Base-by-base conservation (phyloP, 176 grass and related monocot genomes). In the Cymbopogon citratus region DNA sequence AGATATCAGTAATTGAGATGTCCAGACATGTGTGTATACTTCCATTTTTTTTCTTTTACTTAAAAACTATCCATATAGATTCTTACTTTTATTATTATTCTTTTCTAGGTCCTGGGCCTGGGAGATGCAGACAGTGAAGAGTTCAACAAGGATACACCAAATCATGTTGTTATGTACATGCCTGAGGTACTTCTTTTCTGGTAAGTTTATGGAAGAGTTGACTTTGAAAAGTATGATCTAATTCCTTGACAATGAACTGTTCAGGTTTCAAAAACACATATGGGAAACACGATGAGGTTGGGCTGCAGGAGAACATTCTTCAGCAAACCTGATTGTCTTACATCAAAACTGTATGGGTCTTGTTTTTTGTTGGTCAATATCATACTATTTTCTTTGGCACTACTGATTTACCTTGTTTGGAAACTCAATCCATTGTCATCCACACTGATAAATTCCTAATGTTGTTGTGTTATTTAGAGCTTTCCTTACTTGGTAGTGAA, bases 201-300 rank as follows among this genome's bases (percentile, higher is more conserved):
- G 73, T 86, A 83, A 38, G 4, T 68, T 14, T 39, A 78, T 74
- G n/a, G 34, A 51, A 78, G 39, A 16, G 73, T 28, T n/a, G 16
- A 62, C 28, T 75, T 71, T 60, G 56, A 25, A 60, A 60, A 60
- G 56, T 25, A 25, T 39, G 43, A n/a, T 78, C 35, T 84, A 43
- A 78, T 49, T 0, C 21, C 49, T 81, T 83, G 5, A 52, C 15
- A 80, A 80, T 61, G 36, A 21, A 44, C 54, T 80, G 2, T 85
- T 31, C 56, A 95, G 96, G 92, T 94, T 87, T 98, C 96, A 83
- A 98, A 89, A 84, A 93, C 96, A 15, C 92, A 98, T 77, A 95
- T 95, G 96, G 96, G 96, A 86, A 98, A 87, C 75, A 98, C 96
- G 2, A 98, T 98, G 96, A 90, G 96, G 63, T 87, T 98, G 72